Conservation (phyloP, 2,329 filamentous ascomycete species). For the Penicillium freii region DNA sequence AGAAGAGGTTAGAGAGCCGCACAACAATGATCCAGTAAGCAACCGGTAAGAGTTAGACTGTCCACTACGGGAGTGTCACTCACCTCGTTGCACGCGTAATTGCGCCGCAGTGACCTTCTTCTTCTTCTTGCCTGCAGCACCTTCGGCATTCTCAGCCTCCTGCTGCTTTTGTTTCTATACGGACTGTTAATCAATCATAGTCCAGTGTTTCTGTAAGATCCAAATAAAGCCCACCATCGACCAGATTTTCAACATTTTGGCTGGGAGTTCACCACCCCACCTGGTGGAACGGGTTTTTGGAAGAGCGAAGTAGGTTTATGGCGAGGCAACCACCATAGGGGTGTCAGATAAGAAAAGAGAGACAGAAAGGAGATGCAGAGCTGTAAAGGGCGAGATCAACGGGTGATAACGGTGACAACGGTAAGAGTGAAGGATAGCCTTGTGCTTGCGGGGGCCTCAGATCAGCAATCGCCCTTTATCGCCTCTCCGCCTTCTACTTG, state of each 20-base stretch:
- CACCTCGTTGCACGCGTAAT: conserved; percentile 93
- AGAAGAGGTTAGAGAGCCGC: not conserved
- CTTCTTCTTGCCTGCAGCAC: conserved; percentile 77
- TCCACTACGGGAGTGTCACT: conserved; percentile 12
- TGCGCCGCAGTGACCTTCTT: conserved; percentile 98
- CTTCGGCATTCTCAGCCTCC: conserved; percentile 90
- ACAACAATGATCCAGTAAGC: not conserved
- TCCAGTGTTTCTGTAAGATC: not conserved
- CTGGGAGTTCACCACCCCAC: conserved; percentile 25
- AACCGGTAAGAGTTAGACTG: not conserved
- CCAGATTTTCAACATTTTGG: conserved; percentile 98
- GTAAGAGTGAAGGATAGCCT: not conserved
- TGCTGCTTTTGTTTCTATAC: conserved; percentile 74
- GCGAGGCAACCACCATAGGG: not conserved
- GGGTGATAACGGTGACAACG: not conserved
- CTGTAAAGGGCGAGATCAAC: not conserved
- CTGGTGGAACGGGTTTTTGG: conserved; percentile 10
- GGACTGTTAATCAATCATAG: conserved; percentile 21
- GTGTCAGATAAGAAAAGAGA: not conserved
- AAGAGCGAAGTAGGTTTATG: not conserved
- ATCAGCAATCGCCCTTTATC: conserved; percentile 14
- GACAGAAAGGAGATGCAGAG: conserved; percentile 2
- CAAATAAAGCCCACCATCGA: conserved; percentile 71
- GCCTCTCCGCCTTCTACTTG: conserved; percentile 12
- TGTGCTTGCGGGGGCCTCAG: conserved; percentile 10